These are phyloP conservation scores for Hypomyces perniciosus DNA, from an alignment of 2,329 filamentous ascomycete species.

Conservation along the genomic window DNA sequence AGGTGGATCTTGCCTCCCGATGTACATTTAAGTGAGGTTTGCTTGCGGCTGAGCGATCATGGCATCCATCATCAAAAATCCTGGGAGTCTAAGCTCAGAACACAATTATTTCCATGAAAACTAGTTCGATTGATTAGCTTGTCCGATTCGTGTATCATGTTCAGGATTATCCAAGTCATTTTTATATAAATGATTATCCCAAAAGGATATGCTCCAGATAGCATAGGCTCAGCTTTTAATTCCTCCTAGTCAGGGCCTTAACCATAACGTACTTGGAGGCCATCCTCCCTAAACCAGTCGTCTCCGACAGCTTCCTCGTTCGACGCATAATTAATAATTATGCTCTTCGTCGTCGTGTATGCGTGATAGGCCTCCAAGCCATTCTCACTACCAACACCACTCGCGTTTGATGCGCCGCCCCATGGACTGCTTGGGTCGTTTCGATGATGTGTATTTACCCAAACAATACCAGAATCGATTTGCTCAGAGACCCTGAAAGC, in stretches of 20 bases:
- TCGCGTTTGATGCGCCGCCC: conserved; percentile 57
- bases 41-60: no score
- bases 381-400: conserved; percentile 68
- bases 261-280: conserved; percentile 40
- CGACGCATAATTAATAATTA: conserved; percentile 62
- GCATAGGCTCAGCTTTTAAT: not conserved
- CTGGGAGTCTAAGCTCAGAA: no score
- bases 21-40: no score
- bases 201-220: not conserved
- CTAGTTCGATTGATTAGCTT: no score
- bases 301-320: conserved; percentile 48
- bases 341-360: conserved; percentile 58
- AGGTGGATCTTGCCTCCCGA: no score
- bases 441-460: conserved; percentile 59
- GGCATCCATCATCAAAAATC: no score
- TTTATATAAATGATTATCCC: no score
- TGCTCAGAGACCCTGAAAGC: conserved; percentile 69
- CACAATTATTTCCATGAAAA: no score
- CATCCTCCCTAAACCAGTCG: conserved; percentile 62
- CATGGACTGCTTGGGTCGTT: conserved; percentile 68
- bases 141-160: no score
- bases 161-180: no score
- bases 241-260: conserved; percentile 12
- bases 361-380: conserved; percentile 57
- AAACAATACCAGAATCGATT: conserved; percentile 59